Evolutionary conservation across 2,329 filamentous ascomycete species (phyloP), one percentile per base, ranked within the genome.

Genomic region (Aspergillus viridinutans): DNA sequence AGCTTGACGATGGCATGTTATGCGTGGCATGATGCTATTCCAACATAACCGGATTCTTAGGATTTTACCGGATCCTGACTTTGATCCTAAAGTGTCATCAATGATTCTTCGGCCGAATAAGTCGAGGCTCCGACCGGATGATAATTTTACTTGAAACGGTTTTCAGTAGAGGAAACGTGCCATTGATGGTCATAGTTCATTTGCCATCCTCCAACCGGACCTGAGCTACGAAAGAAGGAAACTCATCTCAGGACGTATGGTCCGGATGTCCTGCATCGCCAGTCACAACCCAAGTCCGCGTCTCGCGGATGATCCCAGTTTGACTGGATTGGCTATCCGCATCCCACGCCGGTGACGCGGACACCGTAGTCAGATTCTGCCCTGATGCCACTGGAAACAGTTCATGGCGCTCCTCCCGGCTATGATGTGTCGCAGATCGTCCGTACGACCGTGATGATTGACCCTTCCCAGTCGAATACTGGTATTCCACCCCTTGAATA

Each of bases 321-420:
- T 61, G 61, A 17, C 62, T 64, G 23, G 59, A 63, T 50, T 63
- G 61, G 32, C 61, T 63, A 38, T 57, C 51, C 5, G 54, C 61
- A 49, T 64, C 61, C 55, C 57, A 61, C 17, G 47, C 52, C n/a
- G 53, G 50, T 3, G 45, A 52, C 9, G 56, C 56, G 4, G 58
- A 58, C 3, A 60, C 32, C 12, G 59, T 62, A 4, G 60, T 57
- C 20, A 58, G 38, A 52, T 55, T 56, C 10, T 51, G 48, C 8
- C 58, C 52, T 3, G 50, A 50, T 7, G 42, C 28, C 20, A 55
- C 55, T 7, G 38, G 55, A n/a, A 52, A 49, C 12, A 54, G 52
- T 20, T 57, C 56, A n/a, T 53, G 56, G 5, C 40, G 50, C 14
- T 45, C 49, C 29, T 49, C 50, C 25, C 47, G 43, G 21, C 47